Conservation (phyloP, 257 asterid species). For the Cordia subcordata region DNA sequence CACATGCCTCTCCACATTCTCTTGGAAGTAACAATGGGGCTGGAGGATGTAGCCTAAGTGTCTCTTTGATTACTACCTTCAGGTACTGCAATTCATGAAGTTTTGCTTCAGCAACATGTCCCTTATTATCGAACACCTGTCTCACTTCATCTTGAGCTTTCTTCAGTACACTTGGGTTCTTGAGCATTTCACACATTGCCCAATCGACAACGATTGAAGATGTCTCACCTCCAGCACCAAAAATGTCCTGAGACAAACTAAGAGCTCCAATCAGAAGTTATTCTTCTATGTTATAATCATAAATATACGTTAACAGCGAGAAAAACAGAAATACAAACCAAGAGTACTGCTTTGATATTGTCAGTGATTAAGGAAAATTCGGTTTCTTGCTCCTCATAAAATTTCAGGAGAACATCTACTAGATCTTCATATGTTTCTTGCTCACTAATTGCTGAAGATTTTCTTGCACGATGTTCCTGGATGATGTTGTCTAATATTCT, state of each 20-base stretch:
- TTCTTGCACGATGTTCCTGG: conserved; percentile 7
- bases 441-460: no score
- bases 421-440: no score
- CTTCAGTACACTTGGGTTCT: conserved; percentile 7
- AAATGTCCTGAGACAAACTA: conserved; percentile 14
- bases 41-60: conserved; percentile 14
- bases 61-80: conserved; percentile 2
- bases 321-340: conserved; percentile 9
- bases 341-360: conserved; percentile 18
- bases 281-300: no score
- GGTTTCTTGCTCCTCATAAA: conserved; percentile 9
- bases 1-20: conserved; percentile 11
- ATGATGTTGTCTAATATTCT: conserved; percentile 23
- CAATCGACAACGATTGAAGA: conserved; percentile 11
- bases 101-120: conserved; percentile 8
- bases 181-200: conserved; percentile 20
- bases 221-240: conserved; percentile 13
- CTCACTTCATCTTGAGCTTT: no score
- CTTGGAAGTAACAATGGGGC: conserved; percentile 15
- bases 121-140: conserved; percentile 1
- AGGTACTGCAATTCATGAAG: conserved; percentile 8
- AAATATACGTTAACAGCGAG: no score
- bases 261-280: no score
- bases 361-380: conserved; percentile 4
- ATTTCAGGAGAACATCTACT: conserved; percentile 21